These are phyloP conservation scores for Wallacemonas rigidus DNA, from an alignment of 208 protist genomes.

Conservation along the genomic window DNA sequence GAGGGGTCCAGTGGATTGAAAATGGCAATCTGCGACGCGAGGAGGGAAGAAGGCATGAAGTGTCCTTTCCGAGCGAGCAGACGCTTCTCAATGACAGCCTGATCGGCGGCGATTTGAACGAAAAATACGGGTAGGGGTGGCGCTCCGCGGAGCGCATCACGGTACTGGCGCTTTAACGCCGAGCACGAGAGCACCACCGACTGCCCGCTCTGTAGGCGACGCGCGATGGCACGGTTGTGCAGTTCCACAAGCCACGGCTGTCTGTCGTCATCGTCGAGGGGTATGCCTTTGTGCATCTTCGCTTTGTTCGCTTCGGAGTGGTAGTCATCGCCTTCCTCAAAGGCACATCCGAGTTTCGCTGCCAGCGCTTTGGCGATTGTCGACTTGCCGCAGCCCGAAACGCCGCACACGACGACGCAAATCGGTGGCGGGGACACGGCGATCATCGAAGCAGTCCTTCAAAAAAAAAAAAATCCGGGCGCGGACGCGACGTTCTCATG, in stretches of 20 bases:
- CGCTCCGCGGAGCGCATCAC: constrained; percentile 51
- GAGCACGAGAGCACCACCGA: constrained; percentile 69
- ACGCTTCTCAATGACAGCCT: constrained; percentile 33
- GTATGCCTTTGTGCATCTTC: constrained; percentile 72
- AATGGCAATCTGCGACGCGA: constrained; percentile 59
- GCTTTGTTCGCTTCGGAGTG: constrained; percentile 51
- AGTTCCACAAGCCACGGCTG: constrained; percentile 68
- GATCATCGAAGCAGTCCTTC: neutral
- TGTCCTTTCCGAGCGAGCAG: constrained; percentile 47
- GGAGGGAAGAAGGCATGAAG: constrained; percentile 66
- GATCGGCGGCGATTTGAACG: constrained; percentile 44
- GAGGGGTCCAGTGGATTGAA: constrained; percentile 46
- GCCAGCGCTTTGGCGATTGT: constrained; percentile 67
- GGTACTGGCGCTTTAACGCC: constrained; percentile 56
- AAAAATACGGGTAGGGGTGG: constrained; percentile 47
- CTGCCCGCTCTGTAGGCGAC: constrained; percentile 7
- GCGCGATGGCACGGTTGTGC: constrained; percentile 37
- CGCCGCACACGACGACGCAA: constrained; percentile 68
- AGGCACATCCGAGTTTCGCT: constrained; percentile 35
- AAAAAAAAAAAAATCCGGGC: too few relatives aligned
- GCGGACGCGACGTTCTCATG: too few relatives aligned
- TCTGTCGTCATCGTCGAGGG: constrained; percentile 75
- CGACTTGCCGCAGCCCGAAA: constrained; percentile 76
- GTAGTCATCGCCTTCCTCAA: constrained; percentile 76
- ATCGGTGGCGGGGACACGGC: neutral